Base-by-base conservation (phyloP, 495 filamentous ascomycete species). In the Penicillium desertorum region DNA sequence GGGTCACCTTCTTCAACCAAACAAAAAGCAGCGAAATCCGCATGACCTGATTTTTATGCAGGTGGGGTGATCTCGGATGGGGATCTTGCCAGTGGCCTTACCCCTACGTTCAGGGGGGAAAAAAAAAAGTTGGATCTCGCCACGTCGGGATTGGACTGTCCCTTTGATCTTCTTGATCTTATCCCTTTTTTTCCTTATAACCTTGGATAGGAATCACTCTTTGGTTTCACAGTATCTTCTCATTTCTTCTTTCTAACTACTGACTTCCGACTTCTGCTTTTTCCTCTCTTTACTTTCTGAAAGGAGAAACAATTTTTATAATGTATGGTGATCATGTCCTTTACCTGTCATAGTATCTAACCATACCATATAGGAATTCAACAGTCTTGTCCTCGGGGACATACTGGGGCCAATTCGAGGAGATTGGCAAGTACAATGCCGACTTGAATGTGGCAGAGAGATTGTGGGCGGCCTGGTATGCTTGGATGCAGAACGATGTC, bases 401-500 rank as follows among this genome's bases (percentile, higher is more conserved):
- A 56, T 96, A 91, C 74, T 85, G 88, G 77, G 85, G 79, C 53
- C 88, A 92, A 62, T 95, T 91, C 73, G 85, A 95, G 57, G 89
- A 94, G 65, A 86, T 97, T 51, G 86, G 87, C 53, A 87, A 89
- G 62, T 88, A 90, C 79, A 95, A 94, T 81, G 79, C 95, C 48
- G 83, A 93, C 45, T 81, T 98, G 47, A 96, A 94, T 72, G 74
- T 89, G 48, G 78, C 85, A 62, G 93, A 98, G 77, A 81, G 85
- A 49, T 73, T 95, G 50, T 98, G 93, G 93, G 88, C 90, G 23
- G 90, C 93, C 69, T 90, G 93, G 93, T 98, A 98, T 71, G 84
- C 92, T n/a, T 98, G 87, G 84, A 96, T 98, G 91, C 89, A 92
- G 66, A 97, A 98, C 66, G 93, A 98, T 80, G 86, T 88, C 45